A percentile compares a stretch with the other conserved stretches of the same genome.
These are phyloP conservation scores for Beauveria sp. DNA, from an alignment of 2,329 filamentous ascomycete genomes.

Conservation along the genomic window DNA sequence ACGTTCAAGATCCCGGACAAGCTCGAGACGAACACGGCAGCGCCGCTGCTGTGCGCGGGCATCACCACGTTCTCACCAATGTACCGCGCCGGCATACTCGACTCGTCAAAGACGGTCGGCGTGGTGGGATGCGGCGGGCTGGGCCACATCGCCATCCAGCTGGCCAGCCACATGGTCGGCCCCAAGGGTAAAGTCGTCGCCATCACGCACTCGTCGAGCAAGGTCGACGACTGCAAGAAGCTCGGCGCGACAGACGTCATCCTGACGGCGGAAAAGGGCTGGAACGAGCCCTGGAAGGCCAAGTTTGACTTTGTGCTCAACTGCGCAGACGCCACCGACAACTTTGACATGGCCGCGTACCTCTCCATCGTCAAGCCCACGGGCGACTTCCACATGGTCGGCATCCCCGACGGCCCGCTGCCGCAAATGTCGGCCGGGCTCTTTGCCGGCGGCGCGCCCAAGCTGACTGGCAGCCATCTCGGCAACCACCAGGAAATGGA, in stretches of 20 bases:
- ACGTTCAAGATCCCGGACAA: slow-evolving; percentile 49
- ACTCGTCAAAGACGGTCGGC: slow-evolving; percentile 60
- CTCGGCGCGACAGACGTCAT: slow-evolving; percentile 54
- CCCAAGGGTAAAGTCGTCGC: slow-evolving; percentile 58
- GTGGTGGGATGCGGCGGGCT: slow-evolving; percentile 67
- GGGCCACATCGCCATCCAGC: slow-evolving; percentile 66
- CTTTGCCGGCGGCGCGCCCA: slow-evolving; percentile 26
- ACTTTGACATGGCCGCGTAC: slow-evolving; percentile 47
- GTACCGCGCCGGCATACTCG: slow-evolving; percentile 54
- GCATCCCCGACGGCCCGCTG: slow-evolving; percentile 45
- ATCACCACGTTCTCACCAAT: slow-evolving; percentile 67
- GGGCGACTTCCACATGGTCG: slow-evolving; percentile 50
- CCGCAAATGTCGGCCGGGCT: slow-evolving; percentile 31
- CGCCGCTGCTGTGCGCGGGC: slow-evolving; percentile 71
- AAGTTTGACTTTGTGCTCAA: slow-evolving; percentile 46
- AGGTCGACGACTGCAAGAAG: slow-evolving; percentile 51
- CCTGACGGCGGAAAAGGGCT: slow-evolving; percentile 40
- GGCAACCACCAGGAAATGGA: slow-evolving; percentile 53
- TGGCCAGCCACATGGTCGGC: slow-evolving; percentile 46
- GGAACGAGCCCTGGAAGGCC: slow-evolving; percentile 47
- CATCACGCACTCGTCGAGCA: slow-evolving; percentile 51
- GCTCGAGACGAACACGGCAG: slow-evolving; percentile 39
- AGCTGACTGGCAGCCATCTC: slow-evolving; percentile 41
- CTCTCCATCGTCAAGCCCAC: slow-evolving; percentile 43
- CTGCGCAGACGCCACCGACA: slow-evolving; percentile 40